Evolutionary conservation across 164 flowering plant genomes (phyloP), one percentile per base, ranked within the genome.

Genomic region (Vitis cinerea): DNA sequence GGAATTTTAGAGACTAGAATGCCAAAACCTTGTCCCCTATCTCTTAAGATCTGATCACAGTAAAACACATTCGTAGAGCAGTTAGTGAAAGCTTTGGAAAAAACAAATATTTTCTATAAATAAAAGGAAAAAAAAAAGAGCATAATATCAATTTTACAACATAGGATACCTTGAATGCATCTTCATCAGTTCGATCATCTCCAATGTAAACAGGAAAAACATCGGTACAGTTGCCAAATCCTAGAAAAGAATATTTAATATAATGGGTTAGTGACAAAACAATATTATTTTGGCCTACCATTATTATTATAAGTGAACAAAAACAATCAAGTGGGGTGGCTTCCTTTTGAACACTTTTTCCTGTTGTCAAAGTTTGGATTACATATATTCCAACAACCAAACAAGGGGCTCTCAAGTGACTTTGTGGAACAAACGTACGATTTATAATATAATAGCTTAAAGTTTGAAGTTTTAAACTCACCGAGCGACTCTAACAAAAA

Each of bases 161-260:
- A 69, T 69, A 10, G 72, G 57, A 78, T 82, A 89, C 94, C 94
- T 87, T 87, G 70, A 89, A 89, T 50, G 94, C 94, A 82, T 89
- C 94, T 74, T 89, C 94, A 54, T 89, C 94, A 0, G 91, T 86
- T 10, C 85, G 81, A 75, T 89, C 94, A 72, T 89, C 94, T 6
- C 94, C 94, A 65, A 89, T 89, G 63, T 89, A 89, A 29, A 89
- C 78, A 7, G 94, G 91, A 65, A 89, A 84, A 5, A 89, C 90
- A 73, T 87, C 81, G 1, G 75, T 64, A 29, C 84, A 77, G 31
- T 86, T 78, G 14, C 87, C 86, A 54, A 74, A 89, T 23, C 93
- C 93, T 88, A 54, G 11, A 47, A 17, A 1, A 19, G 27, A 7
- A 61, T 30, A 71, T 27, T 10, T 2, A 63, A 54, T 56, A 50